Evolutionary conservation across 805 yeast genomes (phyloP).

Genomic region (Schizosaccharomyces pombe): DNA sequence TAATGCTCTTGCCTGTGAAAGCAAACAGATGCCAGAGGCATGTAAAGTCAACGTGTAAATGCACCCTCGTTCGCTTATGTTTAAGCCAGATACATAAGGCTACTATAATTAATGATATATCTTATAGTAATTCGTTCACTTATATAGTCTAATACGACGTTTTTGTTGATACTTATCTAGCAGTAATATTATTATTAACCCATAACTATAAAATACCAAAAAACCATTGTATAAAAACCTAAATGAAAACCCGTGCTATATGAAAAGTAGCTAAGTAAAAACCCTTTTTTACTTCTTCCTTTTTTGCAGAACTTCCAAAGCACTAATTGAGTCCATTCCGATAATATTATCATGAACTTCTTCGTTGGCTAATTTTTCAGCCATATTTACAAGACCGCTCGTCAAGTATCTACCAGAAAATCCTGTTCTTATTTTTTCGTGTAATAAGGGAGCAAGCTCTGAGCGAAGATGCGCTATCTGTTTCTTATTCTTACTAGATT

Average conservation of each 20-base stretch:
- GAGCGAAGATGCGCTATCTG: constrained; percentile 6
- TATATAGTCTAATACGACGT: background rate
- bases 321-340: constrained; percentile 47
- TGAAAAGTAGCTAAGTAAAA: background rate
- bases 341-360: constrained; percentile 41
- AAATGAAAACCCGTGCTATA: background rate
- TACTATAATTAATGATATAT: too few relatives aligned
- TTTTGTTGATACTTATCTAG: background rate
- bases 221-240: too few relatives aligned
- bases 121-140: background rate
- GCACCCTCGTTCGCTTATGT: too few relatives aligned
- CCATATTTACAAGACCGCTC: constrained; percentile 15
- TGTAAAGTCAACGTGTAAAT: too few relatives aligned
- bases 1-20: too few relatives aligned
- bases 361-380: constrained; percentile 31
- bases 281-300: constrained; percentile 5
- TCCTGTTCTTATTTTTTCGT: constrained; percentile 12
- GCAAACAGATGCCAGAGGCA: too few relatives aligned
- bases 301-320: constrained; percentile 30
- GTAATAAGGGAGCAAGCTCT: constrained; percentile 12
- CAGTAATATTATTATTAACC: background rate
- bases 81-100: too few relatives aligned
- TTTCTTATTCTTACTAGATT: background rate
- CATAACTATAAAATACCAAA: background rate
- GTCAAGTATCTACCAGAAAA: constrained; percentile 14